phyloP scores from a whole-genome alignment of 2,329 filamentous ascomycete genomes.

The Harringtonia lauricola region DNA sequence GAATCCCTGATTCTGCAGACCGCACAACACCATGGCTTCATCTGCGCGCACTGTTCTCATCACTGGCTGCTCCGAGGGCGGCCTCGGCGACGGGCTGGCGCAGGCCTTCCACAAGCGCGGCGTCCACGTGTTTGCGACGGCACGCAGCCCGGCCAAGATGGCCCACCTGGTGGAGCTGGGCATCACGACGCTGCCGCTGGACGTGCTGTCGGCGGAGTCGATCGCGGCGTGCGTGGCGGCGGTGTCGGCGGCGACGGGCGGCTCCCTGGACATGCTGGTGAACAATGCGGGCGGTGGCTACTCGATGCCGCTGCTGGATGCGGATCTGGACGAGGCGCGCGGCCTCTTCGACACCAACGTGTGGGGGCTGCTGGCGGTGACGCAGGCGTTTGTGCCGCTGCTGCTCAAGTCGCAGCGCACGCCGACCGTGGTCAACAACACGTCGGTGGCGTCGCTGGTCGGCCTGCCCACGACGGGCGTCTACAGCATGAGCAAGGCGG shows the following conservation, averaged over 20 bases:
- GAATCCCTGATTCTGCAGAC: too few species aligned
- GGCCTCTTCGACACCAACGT: constrained; percentile 26
- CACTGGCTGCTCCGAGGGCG: constrained; percentile 27
- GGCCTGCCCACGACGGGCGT: constrained; percentile 8
- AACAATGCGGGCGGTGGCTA: constrained; percentile 29
- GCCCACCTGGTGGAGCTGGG: constrained; percentile 18
- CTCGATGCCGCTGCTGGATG: constrained; percentile 21
- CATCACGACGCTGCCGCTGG: constrained; percentile 27
- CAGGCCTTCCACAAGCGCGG: constrained; percentile 25
- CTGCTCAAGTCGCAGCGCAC: constrained; percentile 14
- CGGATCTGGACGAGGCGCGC: constrained; percentile 17
- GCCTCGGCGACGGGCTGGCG: constrained; percentile 28
- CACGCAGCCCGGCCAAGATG: constrained; percentile 22
- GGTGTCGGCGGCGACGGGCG: constrained; percentile 20
- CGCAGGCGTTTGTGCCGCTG: constrained; percentile 26
- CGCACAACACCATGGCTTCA: too few species aligned
- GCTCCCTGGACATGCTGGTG: constrained; percentile 27
- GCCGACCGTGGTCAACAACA: constrained; percentile 16
- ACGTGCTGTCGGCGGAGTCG: constrained; percentile 25
- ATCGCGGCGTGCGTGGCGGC: constrained; percentile 20
- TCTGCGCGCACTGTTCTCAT: constrained; percentile 17
- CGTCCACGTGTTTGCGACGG: constrained; percentile 28
- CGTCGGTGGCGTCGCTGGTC: constrained; percentile 10
- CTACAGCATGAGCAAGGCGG: constrained; percentile 17
- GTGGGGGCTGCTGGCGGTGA: constrained; percentile 26